phyloP scores from a whole-genome alignment of 2,329 filamentous ascomycete genomes.

The Aureobasidium sp. region DNA sequence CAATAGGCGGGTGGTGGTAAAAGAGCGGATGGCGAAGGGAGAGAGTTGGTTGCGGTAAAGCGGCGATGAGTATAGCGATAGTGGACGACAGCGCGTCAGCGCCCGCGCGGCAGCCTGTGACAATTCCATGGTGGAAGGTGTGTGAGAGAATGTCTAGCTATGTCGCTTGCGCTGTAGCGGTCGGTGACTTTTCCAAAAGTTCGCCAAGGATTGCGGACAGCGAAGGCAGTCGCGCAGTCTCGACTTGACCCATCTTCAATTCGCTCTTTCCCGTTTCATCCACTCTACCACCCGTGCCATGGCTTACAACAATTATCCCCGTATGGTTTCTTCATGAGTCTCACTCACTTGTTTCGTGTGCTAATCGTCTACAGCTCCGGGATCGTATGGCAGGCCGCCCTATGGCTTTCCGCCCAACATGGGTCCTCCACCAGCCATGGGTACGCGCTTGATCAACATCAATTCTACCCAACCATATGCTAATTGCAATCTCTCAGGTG shows the following conservation, averaged over 20 bases:
- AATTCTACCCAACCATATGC: background rate
- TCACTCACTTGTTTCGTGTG: background rate
- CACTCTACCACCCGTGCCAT: conserved; percentile 19
- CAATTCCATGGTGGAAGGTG: conserved; percentile 25
- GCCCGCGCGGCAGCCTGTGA: conserved; percentile 24
- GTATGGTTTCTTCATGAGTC: conserved; percentile 14
- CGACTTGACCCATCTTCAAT: background rate
- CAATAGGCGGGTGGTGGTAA: conserved; percentile 19
- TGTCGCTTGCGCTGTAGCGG: background rate
- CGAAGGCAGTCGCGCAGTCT: background rate
- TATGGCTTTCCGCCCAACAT: conserved; percentile 60
- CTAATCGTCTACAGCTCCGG: conserved; percentile 30
- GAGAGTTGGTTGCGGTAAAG: conserved; percentile 20
- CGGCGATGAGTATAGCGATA: conserved; percentile 19
- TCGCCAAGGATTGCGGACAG: conserved; percentile 9
- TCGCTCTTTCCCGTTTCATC: background rate
- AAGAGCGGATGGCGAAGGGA: conserved; percentile 19
- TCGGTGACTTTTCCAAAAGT: conserved; percentile 13
- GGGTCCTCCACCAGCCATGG: conserved; percentile 74
- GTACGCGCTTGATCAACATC: conserved; percentile 43
- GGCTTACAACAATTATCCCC: conserved; percentile 30
- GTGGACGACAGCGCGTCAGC: conserved; percentile 24
- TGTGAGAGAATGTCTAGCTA: background rate
- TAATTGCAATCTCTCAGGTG: conserved; percentile 33
- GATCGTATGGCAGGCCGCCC: conserved; percentile 59